These are phyloP conservation scores for Myriosclerotinia scirpicola DNA, from an alignment of 2,329 filamentous ascomycete species.

Conservation along the genomic window DNA sequence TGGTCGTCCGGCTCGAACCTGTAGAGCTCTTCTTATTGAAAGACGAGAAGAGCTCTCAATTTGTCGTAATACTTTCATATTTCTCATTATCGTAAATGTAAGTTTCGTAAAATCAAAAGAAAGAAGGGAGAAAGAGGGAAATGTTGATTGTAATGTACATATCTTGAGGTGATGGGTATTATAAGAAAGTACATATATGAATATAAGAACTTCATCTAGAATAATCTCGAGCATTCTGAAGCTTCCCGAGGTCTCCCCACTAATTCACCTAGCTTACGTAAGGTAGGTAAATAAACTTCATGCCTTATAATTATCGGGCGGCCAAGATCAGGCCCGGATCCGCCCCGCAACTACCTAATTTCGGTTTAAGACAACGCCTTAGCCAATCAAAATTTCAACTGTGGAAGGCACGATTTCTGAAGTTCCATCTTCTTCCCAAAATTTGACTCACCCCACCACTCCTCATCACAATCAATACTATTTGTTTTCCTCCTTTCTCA, in stretches of 20 bases:
- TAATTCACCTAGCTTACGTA: neutral
- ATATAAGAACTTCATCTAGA: slow-evolving; percentile 15
- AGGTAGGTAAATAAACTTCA: neutral
- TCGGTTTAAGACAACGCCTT: slow-evolving; percentile 10
- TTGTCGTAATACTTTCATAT: slow-evolving; percentile 35
- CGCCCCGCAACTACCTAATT: slow-evolving; percentile 13
- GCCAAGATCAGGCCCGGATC: slow-evolving; percentile 1
- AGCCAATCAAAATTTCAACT: slow-evolving; percentile 24
- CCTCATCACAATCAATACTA: slow-evolving; percentile 15
- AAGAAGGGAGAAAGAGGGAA: too few species aligned
- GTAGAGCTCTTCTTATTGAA: slow-evolving; percentile 31
- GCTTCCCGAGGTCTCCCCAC: neutral
- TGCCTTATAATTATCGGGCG: slow-evolving; percentile 17
- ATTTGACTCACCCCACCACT: slow-evolving; percentile 23
- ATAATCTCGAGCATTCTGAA: slow-evolving; percentile 22
- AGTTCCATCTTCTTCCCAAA: slow-evolving; percentile 21
- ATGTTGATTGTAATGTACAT: neutral
- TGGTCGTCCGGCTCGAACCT: slow-evolving; percentile 24
- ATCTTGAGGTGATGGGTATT: neutral
- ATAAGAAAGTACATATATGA: neutral
- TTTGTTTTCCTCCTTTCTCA: slow-evolving; percentile 10
- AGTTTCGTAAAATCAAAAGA: neutral
- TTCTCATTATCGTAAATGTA: slow-evolving; percentile 22
- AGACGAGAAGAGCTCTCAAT: slow-evolving; percentile 34
- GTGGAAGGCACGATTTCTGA: slow-evolving; percentile 8